Base-by-base conservation (phyloP, 441 rosid species). In the Adansonia gregorii region DNA sequence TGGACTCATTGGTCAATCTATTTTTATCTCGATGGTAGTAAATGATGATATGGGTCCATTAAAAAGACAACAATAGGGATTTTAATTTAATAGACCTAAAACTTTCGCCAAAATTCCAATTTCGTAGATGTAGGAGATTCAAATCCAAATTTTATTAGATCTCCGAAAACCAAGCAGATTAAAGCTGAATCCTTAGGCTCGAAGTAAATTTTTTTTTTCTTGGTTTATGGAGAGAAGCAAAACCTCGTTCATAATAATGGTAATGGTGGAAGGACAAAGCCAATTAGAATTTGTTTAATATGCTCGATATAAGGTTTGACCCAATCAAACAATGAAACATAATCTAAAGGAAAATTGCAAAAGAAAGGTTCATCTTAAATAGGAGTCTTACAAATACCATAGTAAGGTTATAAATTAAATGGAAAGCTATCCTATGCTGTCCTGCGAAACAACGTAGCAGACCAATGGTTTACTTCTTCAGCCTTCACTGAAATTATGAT, bases 301-400 rank as follows among this genome's bases (percentile, higher is more conserved):
- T 41, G 45, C 45, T 41, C 8, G 45, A 56, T 56, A n/a, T 56
- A 56, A 19, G 61, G 11, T 56, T 56, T 56, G 61, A 10, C 19
- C 61, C 61, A 56, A 56, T 17, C 61, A 8, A 56, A 56, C 12
- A 20, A 20, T 59, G 9, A 9, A 0, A 60, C 39, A 61, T 17
- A 24, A 61, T 60, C 15, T 11, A 24, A 11, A 12, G 6, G n/a
- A 8, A 20, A 1, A 27, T 58, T 20, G 64, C 12, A 46, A 2
- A 8, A 46, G 51, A 46, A 46, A 46, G 51, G 51, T 46, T 46
- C 39, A 64, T 64, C 46, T 64, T 31, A 64, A 15, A 64, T 15
- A 35, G 43, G 5, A 61, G 67, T 31, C 67, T 39, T n/a, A 65
- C 72, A 68, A 68, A 6, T 46, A 35, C 39, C 73, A 22, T 6